A percentile compares a stretch with the other conserved stretches of the same genome.
Evolutionary conservation across 202 grass and related monocot species (phyloP).

Genomic region (Brachypodium distachyon): DNA sequence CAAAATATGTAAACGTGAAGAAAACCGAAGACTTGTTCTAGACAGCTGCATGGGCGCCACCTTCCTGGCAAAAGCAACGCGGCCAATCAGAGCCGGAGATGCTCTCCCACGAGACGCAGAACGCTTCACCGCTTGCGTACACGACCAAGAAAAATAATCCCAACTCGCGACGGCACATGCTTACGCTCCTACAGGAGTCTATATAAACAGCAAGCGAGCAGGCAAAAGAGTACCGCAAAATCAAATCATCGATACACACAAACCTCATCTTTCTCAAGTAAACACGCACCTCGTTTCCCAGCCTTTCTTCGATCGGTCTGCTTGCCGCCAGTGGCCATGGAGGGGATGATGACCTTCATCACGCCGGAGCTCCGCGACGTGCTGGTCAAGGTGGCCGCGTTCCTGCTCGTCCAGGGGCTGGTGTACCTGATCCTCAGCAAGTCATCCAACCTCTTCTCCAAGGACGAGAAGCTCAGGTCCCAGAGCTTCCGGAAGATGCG

Average conservation of each 20-base stretch:
- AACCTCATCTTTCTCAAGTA: not conserved
- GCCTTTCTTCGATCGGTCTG: not conserved
- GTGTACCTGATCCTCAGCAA: slow-evolving; percentile 81
- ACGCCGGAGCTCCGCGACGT: slow-evolving; percentile 53
- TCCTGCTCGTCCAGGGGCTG: slow-evolving; percentile 70
- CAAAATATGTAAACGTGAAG: slow-evolving; percentile 28
- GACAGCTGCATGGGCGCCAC: not conserved
- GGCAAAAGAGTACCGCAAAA: not conserved
- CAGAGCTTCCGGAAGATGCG: slow-evolving; percentile 60
- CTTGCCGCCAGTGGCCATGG: slow-evolving; percentile 32
- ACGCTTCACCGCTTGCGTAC: slow-evolving; percentile 40
- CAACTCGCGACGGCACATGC: slow-evolving; percentile 10
- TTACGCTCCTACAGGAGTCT: not conserved
- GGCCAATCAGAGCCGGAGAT: not conserved
- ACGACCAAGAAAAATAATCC: slow-evolving; percentile 4
- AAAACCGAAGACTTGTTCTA: not conserved
- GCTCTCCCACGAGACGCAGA: slow-evolving; percentile 9
- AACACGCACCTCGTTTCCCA: not conserved
- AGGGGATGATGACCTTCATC: slow-evolving; percentile 15
- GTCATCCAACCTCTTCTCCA: slow-evolving; percentile 71
- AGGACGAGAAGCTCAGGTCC: slow-evolving; percentile 29
- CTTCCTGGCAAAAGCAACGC: slow-evolving; percentile 19
- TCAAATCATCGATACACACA: not conserved
- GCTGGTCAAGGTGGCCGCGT: slow-evolving; percentile 51
- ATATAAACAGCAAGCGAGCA: slow-evolving; percentile 29